Conservation (phyloP, 169 alveolate genomes). For the Plasmodium billcollinsi region DNA sequence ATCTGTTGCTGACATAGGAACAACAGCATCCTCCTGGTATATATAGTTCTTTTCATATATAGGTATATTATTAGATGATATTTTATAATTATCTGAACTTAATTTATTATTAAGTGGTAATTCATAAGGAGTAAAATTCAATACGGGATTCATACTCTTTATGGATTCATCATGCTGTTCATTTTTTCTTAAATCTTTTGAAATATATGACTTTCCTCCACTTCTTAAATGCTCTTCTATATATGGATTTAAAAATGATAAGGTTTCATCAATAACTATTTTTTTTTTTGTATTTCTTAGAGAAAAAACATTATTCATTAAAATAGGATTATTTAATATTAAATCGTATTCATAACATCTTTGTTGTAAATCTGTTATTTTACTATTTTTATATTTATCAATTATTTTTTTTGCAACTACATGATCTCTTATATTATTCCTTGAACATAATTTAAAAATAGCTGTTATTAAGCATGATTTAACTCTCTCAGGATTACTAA, state of each 20-base stretch:
- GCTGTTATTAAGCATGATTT: constrained; percentile 75
- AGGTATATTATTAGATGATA: constrained; percentile 9
- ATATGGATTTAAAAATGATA: constrained; percentile 59
- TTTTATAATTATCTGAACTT: constrained; percentile 19
- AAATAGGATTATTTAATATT: constrained; percentile 51
- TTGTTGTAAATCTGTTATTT: constrained; percentile 60
- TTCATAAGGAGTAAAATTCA: constrained; percentile 75
- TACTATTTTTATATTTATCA: constrained; percentile 66
- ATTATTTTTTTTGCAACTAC: constrained; percentile 65
- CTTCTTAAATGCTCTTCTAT: constrained; percentile 57
- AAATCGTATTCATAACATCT: constrained; percentile 69
- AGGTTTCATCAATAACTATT: constrained; percentile 38
- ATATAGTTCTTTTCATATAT: constrained; percentile 24
- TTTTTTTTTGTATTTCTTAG: constrained; percentile 19
- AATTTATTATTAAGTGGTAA: constrained; percentile 56
- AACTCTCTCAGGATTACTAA: constrained; percentile 61
- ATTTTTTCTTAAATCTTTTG: constrained; percentile 54
- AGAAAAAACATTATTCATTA: constrained; percentile 64
- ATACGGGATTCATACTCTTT: constrained; percentile 15
- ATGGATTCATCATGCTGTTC: constrained; percentile 24
- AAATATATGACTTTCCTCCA: constrained; percentile 66
- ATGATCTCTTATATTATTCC: constrained; percentile 63
- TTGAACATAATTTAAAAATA: constrained; percentile 56
- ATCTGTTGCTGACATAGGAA: constrained; percentile 8
- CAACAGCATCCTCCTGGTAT: constrained; percentile 12